Base-by-base conservation (phyloP, 2,329 filamentous ascomycete genomes). In the Fusarium sororula region DNA sequence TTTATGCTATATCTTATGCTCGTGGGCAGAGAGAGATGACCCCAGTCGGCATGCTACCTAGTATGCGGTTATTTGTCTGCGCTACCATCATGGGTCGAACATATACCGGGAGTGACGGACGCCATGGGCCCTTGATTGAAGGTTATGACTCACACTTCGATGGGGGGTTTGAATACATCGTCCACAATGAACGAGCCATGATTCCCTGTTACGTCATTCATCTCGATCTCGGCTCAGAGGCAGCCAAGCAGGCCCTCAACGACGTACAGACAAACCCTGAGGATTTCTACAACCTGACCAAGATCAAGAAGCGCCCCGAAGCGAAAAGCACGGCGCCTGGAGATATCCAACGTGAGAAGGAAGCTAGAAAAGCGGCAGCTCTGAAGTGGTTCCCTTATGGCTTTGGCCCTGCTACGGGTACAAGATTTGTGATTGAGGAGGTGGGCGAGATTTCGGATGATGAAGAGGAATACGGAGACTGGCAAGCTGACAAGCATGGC, bases 371-470 rank as follows among this genome's bases (percentile, higher is more conserved):
- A 53, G 83, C 84, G 1, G 79, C 82, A 14, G 85, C 83, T 1
- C 73, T 82, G 41, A 87, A 87, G 76, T 86, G 81, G 76, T 86
- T 86, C 57, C 84, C 85, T 1, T 86, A 85, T 60, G 84, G 85
- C 4, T 87, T 81, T 72, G 85, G 86, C 0, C 82, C 84, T 5
- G 83, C 83, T 5, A 83, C 78, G 1, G 84, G 84, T 6, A 82
- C 78, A 0, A 81, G 66, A 18, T 85, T 87, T 66, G 83, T 85
- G 7, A 82, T 87, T 57, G 84, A 86, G 68, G 84, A 85, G 56
- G 81, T 87, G 35, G 84, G 81, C 3, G 84, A 85, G 44, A 74
- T 83, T 15, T 80, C 80, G 13, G 82, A 85, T 24, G 82, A 85
- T 51, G 83, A 85, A 48, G 83, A 85, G 68, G 81, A 83, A 35